These are phyloP conservation scores for Tetracladium setigerum DNA, from an alignment of 495 filamentous ascomycete species.

Conservation along the genomic window DNA sequence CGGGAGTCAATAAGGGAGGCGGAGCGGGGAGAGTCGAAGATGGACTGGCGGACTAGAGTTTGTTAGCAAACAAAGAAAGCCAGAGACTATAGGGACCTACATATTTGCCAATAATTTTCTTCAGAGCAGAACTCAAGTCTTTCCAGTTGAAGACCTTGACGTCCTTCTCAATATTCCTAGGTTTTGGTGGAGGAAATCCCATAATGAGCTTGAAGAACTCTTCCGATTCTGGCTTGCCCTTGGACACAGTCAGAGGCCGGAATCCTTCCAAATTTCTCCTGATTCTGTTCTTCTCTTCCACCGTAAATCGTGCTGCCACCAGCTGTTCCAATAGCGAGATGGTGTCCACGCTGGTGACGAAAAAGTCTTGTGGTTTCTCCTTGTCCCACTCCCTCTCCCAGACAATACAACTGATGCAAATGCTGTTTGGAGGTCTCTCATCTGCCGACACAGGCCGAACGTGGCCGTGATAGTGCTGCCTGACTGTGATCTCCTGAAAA, in stretches of 20 bases:
- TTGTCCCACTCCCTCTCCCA: constrained; percentile 48
- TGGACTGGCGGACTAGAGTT: constrained; percentile 21
- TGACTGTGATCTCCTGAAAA: constrained; percentile 73
- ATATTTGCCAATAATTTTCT: constrained; percentile 99
- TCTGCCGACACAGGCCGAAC: constrained; percentile 63
- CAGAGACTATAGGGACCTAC: constrained; percentile 40
- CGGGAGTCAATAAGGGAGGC: constrained; percentile 20
- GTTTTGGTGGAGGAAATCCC: constrained; percentile 92
- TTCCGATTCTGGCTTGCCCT: constrained; percentile 83
- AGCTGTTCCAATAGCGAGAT: constrained; percentile 87
- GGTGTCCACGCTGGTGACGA: constrained; percentile 92
- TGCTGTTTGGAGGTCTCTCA: constrained; percentile 65
- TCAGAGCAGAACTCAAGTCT: constrained; percentile 69
- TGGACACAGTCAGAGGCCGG: constrained; percentile 82
- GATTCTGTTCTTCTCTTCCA: constrained; percentile 97
- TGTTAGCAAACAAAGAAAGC: constrained; percentile 7
- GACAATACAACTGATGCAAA: constrained; percentile 84
- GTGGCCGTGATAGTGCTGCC: constrained; percentile 64
- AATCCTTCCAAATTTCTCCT: constrained; percentile 91
- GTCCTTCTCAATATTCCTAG: constrained; percentile 96
- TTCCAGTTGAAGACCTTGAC: constrained; percentile 98
- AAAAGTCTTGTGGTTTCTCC: constrained; percentile 72
- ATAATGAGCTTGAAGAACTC: constrained; percentile 99
- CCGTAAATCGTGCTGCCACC: constrained; percentile 70
- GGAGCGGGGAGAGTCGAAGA: constrained; percentile 23